phyloP scores from a whole-genome alignment of 345 rosid genomes.

The Dimocarpus longan region DNA sequence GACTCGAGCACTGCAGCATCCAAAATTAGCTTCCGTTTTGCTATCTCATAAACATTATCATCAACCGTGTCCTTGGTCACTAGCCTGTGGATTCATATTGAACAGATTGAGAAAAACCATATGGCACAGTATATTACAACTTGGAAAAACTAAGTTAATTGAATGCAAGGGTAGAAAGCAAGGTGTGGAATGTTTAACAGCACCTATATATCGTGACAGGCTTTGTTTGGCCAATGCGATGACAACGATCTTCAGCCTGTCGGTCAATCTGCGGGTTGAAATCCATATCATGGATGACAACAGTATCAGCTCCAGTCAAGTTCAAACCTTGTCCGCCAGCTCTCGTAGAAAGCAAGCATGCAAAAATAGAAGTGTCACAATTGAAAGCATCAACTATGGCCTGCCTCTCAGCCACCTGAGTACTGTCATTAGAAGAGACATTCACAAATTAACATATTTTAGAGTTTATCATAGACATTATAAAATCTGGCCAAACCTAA shows the following conservation, averaged over 20 bases:
- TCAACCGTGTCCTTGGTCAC: conserved; percentile 93
- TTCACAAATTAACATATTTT: background rate
- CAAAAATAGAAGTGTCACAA: conserved; percentile 73
- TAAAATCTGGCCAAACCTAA: background rate
- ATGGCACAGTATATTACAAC: background rate
- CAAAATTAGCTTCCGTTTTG: conserved; percentile 74
- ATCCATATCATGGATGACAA: conserved; percentile 91
- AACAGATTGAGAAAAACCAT: conserved; percentile 8
- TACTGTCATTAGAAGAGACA: conserved; percentile 42
- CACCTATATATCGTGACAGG: conserved; percentile 95
- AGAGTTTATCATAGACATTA: background rate
- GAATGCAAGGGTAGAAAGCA: background rate
- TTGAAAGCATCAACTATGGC: conserved; percentile 87
- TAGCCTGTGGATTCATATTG: conserved; percentile 46
- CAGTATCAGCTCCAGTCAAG: conserved; percentile 90
- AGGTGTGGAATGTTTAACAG: background rate
- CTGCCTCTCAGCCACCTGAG: conserved; percentile 90
- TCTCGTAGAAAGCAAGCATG: conserved; percentile 83
- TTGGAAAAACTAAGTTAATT: no score
- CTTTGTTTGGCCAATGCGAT: conserved; percentile 91
- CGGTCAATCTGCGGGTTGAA: conserved; percentile 97
- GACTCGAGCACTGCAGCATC: conserved; percentile 95
- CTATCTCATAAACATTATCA: conserved; percentile 92
- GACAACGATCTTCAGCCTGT: conserved; percentile 96
- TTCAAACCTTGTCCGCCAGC: conserved; percentile 99